Evolutionary conservation across 495 filamentous ascomycete genomes (phyloP).

Genomic region (Neurospora intermedia): DNA sequence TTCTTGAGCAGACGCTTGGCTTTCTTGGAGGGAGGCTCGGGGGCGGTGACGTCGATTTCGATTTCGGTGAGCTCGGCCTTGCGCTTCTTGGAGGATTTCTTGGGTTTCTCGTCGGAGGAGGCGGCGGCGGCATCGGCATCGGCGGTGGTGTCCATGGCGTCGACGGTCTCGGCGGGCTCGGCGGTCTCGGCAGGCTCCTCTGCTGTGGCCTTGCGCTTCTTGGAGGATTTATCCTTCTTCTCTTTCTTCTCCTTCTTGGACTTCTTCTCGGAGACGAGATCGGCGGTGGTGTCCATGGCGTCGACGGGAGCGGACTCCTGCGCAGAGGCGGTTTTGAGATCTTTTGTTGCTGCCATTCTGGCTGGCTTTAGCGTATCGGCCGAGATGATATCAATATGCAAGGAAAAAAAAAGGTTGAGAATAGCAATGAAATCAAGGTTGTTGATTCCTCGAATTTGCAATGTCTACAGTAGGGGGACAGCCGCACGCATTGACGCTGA

Average conservation of each 20-base stretch:
- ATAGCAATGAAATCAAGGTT: background rate
- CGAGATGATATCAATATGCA: too few species aligned
- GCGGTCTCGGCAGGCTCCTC: background rate
- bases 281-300: background rate
- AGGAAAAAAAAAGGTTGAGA: background rate
- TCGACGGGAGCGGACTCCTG: background rate
- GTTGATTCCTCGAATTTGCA: background rate
- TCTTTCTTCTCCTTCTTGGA: background rate
- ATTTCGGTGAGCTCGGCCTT: constrained; percentile 65
- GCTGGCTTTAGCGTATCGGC: background rate
- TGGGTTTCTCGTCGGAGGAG: constrained; percentile 51
- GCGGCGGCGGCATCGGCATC: background rate
- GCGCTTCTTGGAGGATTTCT: constrained; percentile 54
- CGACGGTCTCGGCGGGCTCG: constrained; percentile 7
- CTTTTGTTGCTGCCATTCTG: constrained; percentile 6
- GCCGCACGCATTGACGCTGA: background rate
- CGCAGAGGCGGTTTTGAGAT: constrained; percentile 1
- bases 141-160: background rate
- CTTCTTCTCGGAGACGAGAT: background rate
- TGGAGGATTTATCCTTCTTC: background rate
- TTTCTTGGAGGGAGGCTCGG: constrained; percentile 92
- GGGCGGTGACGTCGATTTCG: constrained; percentile 76
- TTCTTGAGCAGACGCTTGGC: constrained; percentile 72
- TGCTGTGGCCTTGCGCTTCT: background rate
- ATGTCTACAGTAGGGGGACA: background rate